Conservation (phyloP, 2,329 filamentous ascomycete genomes). For the Ceratocystis cubensis region DNA sequence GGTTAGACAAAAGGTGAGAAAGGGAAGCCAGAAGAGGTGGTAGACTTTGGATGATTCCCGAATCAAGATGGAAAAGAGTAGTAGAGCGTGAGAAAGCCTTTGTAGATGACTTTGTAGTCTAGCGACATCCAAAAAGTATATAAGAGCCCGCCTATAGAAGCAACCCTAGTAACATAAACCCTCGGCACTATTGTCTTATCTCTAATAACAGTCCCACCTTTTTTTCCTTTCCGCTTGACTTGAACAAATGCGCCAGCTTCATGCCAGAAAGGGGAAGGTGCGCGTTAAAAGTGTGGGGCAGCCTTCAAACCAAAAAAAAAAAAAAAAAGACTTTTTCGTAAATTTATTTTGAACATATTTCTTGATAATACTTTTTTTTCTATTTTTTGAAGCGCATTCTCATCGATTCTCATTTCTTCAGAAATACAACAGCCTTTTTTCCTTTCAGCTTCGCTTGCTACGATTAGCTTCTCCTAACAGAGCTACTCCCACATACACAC, state of each 20-base stretch:
- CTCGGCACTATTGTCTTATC: background rate
- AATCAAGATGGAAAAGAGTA: background rate
- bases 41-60: no score
- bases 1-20: background rate
- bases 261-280: background rate
- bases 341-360: no score
- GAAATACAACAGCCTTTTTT: no score
- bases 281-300: conserved; percentile 10
- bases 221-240: background rate
- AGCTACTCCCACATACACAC: no score
- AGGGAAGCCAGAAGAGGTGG: background rate
- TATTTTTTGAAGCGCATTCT: no score
- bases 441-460: no score
- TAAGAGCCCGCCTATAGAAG: background rate
- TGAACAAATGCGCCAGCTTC: background rate
- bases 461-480: no score
- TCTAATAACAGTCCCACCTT: background rate
- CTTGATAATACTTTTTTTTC: no score
- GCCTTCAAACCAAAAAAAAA: background rate
- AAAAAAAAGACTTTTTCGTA: background rate
- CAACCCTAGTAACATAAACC: background rate
- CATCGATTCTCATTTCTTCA: no score
- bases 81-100: background rate
- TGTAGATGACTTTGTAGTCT: background rate
- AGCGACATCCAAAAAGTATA: background rate